Evolutionary conservation across 2,329 filamentous ascomycete genomes (phyloP).

Genomic region (Penicillium sp.): DNA sequence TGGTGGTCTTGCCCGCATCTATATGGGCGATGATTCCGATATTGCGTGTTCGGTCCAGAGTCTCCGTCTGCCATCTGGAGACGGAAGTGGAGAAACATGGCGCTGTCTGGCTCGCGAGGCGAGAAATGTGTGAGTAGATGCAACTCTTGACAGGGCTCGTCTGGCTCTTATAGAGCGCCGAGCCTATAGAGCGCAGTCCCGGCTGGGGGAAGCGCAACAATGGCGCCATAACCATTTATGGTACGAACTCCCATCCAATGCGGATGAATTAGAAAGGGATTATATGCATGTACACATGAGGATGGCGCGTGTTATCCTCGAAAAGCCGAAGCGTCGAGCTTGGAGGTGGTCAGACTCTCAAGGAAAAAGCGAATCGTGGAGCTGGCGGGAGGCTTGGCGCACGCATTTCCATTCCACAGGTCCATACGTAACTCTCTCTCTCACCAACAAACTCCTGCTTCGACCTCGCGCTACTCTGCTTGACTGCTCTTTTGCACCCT

Average conservation of each 20-base stretch:
- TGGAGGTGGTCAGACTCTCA: not conserved
- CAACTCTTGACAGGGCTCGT: constrained; percentile 11
- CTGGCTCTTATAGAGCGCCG: constrained; percentile 17
- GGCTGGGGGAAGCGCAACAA: constrained; percentile 31
- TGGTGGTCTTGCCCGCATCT: constrained; percentile 97
- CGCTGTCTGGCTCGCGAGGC: constrained; percentile 5
- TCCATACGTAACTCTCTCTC: constrained; percentile 20
- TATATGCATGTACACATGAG: constrained; percentile 7
- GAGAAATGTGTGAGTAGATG: constrained; percentile 7
- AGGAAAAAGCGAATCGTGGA: constrained; percentile 16
- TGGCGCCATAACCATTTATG: constrained; percentile 34
- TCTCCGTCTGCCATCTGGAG: constrained; percentile 24
- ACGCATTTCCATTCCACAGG: constrained; percentile 17
- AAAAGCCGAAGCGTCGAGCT: constrained; percentile 2
- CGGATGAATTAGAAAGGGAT: not conserved
- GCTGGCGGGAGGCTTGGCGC: constrained; percentile 23
- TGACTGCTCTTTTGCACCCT: not conserved
- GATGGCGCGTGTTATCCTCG: not conserved
- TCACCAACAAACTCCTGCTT: constrained; percentile 4
- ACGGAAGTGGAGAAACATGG: constrained; percentile 33
- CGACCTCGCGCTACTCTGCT: constrained; percentile 3
- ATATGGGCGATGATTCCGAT: constrained; percentile 99
- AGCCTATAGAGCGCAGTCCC: constrained; percentile 26
- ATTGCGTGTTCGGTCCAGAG: constrained; percentile 73
- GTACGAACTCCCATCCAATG: constrained; percentile 8